Conservation (phyloP, 768 basidiomycete species). For the Leccinum incarnatum region DNA sequence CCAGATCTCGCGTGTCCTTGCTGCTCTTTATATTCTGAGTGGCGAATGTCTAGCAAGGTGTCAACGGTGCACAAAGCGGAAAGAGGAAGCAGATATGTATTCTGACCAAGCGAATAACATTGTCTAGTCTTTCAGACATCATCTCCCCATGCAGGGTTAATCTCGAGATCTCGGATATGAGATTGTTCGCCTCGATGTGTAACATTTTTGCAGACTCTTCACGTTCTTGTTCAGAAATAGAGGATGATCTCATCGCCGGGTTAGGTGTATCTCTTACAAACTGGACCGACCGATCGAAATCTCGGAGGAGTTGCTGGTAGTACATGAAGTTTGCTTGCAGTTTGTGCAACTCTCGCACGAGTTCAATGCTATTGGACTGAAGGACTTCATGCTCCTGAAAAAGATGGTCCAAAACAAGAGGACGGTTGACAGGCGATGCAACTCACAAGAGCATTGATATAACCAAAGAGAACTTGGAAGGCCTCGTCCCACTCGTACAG, state of each 20-base stretch:
- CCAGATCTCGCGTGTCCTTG: conserved; percentile 6
- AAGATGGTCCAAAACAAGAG: not conserved
- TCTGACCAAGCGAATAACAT: conserved; percentile 26
- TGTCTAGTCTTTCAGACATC: conserved; percentile 22
- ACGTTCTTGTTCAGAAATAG: conserved; percentile 16
- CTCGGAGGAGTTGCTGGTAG: conserved; percentile 50
- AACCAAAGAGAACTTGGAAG: conserved; percentile 46
- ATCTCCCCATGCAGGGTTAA: conserved; percentile 33
- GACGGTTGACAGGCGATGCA: not conserved
- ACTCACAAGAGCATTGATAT: conserved; percentile 48
- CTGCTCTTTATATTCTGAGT: conserved; percentile 53
- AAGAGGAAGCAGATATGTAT: not conserved
- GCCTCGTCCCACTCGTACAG: conserved; percentile 63
- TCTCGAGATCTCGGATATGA: conserved; percentile 49
- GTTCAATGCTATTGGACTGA: conserved; percentile 40
- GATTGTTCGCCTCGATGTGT: conserved; percentile 41
- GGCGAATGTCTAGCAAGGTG: conserved; percentile 45
- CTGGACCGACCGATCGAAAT: conserved; percentile 49
- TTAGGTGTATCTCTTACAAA: conserved; percentile 51
- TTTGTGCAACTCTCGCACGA: conserved; percentile 52
- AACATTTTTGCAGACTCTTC: conserved; percentile 27
- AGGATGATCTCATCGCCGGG: conserved; percentile 40
- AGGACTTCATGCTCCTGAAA: conserved; percentile 47
- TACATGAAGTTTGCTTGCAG: conserved; percentile 54
- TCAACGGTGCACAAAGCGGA: not conserved